A percentile compares a stretch with the other conserved stretches of the same genome.
Conservation (phyloP, 768 basidiomycete genomes). For the Agrocybe pediades region DNA sequence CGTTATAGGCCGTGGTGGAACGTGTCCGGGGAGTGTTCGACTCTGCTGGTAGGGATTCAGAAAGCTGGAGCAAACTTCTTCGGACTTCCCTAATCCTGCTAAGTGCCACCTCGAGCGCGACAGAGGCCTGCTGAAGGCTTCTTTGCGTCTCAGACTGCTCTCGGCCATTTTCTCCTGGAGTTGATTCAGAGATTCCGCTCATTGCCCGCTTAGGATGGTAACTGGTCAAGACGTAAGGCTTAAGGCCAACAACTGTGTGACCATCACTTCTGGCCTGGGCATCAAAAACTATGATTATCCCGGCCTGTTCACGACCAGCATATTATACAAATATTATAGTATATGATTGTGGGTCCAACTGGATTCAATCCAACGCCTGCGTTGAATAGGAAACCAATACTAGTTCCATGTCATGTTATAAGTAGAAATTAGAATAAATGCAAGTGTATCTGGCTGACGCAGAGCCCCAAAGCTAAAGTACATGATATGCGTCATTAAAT, state of each 20-base stretch:
- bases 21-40: slow-evolving; percentile 10
- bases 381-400: no score
- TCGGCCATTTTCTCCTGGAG: slow-evolving; percentile 4
- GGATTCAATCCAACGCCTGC: no score
- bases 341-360: no score
- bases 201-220: neutral
- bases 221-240: neutral
- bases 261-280: no score
- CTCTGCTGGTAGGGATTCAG: slow-evolving; percentile 31
- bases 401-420: no score
- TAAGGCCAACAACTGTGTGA: neutral
- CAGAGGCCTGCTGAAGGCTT: slow-evolving; percentile 49
- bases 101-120: slow-evolving; percentile 56
- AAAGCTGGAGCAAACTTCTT: slow-evolving; percentile 47
- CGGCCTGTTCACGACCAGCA: no score
- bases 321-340: no score
- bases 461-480: no score
- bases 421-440: no score
- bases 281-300: no score
- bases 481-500: no score
- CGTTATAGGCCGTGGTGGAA: slow-evolving; percentile 16
- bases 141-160: slow-evolving; percentile 18
- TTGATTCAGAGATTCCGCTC: slow-evolving; percentile 3
- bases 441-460: no score
- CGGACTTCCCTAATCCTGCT: slow-evolving; percentile 57